phyloP scores from a whole-genome alignment of 169 alveolate species.

The Amoebophrya sp. region DNA sequence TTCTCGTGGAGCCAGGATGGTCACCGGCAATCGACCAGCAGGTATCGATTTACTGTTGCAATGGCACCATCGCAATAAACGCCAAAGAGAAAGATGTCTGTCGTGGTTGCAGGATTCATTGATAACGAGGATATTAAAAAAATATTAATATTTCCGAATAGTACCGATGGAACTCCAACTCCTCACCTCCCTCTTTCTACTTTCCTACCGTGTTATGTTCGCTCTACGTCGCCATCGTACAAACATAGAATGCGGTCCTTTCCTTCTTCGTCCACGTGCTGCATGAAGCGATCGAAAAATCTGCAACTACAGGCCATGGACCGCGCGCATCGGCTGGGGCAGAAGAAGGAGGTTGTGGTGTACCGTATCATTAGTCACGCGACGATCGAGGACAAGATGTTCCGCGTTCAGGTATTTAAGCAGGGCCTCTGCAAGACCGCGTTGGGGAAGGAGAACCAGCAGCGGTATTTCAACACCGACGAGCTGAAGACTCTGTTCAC shows the following conservation, averaged over 20 bases:
- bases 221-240: too few species aligned
- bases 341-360: not conserved
- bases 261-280: too few species aligned
- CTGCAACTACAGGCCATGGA: not conserved
- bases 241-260: too few species aligned
- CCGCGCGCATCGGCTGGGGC: not conserved
- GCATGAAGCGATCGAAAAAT: too few species aligned
- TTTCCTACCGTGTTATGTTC: too few species aligned
- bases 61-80: too few species aligned
- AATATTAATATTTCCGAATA: too few species aligned
- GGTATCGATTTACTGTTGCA: not conserved
- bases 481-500: not conserved
- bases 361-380: not conserved
- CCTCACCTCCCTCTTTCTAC: too few species aligned
- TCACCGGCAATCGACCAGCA: not conserved
- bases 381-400: not conserved
- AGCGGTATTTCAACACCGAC: not conserved
- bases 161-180: too few species aligned
- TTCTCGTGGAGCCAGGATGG: not conserved
- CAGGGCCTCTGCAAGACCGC: not conserved
- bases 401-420: not conserved
- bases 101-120: too few species aligned
- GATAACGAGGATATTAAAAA: too few species aligned
- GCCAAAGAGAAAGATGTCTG: too few species aligned
- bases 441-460: not conserved